Percentiles rank a stretch among this genome's conserved stretches.
These are phyloP conservation scores for Alternaria triticimaculans DNA, from an alignment of 2,329 filamentous ascomycete genomes.

Conservation along the genomic window DNA sequence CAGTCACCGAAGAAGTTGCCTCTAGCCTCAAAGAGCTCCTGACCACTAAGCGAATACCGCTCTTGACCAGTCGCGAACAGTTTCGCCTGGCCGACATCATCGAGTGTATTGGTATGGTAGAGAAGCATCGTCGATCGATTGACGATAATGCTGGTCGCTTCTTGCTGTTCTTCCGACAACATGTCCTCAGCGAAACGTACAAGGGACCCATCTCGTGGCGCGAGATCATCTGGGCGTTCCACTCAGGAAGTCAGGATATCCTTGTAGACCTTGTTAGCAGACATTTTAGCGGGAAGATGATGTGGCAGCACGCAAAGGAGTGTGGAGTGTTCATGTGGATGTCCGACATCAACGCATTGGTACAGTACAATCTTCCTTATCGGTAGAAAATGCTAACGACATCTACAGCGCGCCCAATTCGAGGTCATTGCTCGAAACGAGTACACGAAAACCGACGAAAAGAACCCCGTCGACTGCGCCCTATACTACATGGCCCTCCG, in stretches of 20 bases:
- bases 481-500: slow-evolving; percentile 88
- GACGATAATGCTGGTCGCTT: slow-evolving; percentile 90
- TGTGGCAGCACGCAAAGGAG: slow-evolving; percentile 85
- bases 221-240: slow-evolving; percentile 85
- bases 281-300: slow-evolving; percentile 79
- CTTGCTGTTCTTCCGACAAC: slow-evolving; percentile 84
- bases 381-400: neutral
- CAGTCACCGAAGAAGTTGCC: slow-evolving; percentile 75
- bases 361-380: slow-evolving; percentile 53
- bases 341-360: slow-evolving; percentile 75
- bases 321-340: slow-evolving; percentile 97
- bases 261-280: slow-evolving; percentile 80
- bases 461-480: slow-evolving; percentile 89
- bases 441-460: slow-evolving; percentile 85
- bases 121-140: slow-evolving; percentile 85
- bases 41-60: slow-evolving; percentile 74
- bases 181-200: slow-evolving; percentile 70
- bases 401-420: slow-evolving; percentile 72
- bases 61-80: slow-evolving; percentile 84
- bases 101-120: slow-evolving; percentile 82
- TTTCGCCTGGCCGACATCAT: slow-evolving; percentile 84
- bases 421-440: slow-evolving; percentile 92
- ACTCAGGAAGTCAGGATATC: slow-evolving; percentile 87
- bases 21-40: slow-evolving; percentile 76
- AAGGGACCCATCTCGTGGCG: slow-evolving; percentile 71